Conservation (phyloP, 1,284 basidiomycete species). For the Trichosporon coremiiforme region DNA sequence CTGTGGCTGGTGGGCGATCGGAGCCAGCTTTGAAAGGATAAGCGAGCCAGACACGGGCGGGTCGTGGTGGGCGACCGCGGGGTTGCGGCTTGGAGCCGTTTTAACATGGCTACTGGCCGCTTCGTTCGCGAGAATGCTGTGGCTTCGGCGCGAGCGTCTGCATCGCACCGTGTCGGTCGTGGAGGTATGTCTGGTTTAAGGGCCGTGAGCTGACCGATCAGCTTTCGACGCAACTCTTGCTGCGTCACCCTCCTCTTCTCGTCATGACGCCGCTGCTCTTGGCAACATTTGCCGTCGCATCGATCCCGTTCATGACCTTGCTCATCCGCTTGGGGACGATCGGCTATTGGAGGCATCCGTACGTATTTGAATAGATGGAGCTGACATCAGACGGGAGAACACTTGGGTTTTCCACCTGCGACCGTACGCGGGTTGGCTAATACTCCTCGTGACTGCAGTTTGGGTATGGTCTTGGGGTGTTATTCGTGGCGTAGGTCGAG, state of each 20-base stretch:
- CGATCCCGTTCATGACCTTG: conserved; percentile 81
- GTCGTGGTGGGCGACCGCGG: conserved; percentile 65
- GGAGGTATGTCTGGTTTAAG: conserved; percentile 55
- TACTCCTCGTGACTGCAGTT: conserved; percentile 66
- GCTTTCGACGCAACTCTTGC: conserved; percentile 74
- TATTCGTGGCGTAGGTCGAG: conserved; percentile 75
- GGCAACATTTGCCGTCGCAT: conserved; percentile 68
- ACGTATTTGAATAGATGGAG: conserved; percentile 27
- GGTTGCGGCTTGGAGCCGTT: conserved; percentile 74
- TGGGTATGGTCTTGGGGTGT: conserved; percentile 96
- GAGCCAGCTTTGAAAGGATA: conserved; percentile 84
- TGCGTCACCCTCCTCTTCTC: conserved; percentile 77
- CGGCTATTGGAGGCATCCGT: conserved; percentile 63
- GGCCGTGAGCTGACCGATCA: conserved; percentile 31
- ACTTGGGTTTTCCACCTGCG: conserved; percentile 71
- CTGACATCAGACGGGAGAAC: conserved; percentile 40
- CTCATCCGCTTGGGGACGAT: conserved; percentile 77
- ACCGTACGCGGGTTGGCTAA: conserved; percentile 81
- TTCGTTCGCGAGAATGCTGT: conserved; percentile 71
- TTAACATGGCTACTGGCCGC: conserved; percentile 71
- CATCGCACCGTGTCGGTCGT: conserved; percentile 68
- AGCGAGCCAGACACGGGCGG: conserved; percentile 70
- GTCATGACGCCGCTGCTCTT: conserved; percentile 77
- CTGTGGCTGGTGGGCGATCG: conserved; percentile 82
- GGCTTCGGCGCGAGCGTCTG: conserved; percentile 64